Evolutionary conservation across 805 yeast species (phyloP).

Genomic region (Kodamaea kaohsiungensis): DNA sequence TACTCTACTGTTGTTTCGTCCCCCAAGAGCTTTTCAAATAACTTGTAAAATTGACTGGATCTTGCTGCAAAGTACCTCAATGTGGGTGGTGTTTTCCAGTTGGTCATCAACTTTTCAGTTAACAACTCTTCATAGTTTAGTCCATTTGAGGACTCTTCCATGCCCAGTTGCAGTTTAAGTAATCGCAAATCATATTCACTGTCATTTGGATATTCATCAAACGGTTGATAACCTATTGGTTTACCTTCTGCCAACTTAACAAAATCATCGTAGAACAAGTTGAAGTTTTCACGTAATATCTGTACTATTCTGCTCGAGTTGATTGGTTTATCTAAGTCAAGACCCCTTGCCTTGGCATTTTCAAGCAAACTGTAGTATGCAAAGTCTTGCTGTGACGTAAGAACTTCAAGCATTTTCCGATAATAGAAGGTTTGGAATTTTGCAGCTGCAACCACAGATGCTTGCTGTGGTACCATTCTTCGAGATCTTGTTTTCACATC

Average conservation of each 20-base stretch:
- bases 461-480: constrained; percentile 48
- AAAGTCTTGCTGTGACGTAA: constrained; percentile 21
- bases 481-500: constrained; percentile 65
- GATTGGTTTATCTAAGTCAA: constrained; percentile 52
- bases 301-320: constrained; percentile 39
- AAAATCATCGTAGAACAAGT: constrained; percentile 44
- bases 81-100: constrained; percentile 59
- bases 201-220: constrained; percentile 29
- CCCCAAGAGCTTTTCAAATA: constrained; percentile 38
- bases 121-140: constrained; percentile 11
- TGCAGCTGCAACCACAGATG: constrained; percentile 49
- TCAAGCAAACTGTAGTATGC: constrained; percentile 46
- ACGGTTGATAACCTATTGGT: constrained; percentile 41
- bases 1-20: constrained; percentile 54
- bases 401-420: constrained; percentile 44
- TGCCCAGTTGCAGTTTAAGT: not conserved
- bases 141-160: not conserved
- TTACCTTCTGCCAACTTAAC: constrained; percentile 46
- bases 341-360: constrained; percentile 48
- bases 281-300: constrained; percentile 37
- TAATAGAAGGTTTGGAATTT: constrained; percentile 65
- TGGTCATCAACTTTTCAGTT: constrained; percentile 11
- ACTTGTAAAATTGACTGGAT: constrained; percentile 45
- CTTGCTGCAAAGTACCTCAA: constrained; percentile 57
- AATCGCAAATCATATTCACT: constrained; percentile 9